A percentile compares a stretch with the other conserved stretches of the same genome.
phyloP scores from a whole-genome alignment of 75 land plant genomes.

The Larix kaempferi region DNA sequence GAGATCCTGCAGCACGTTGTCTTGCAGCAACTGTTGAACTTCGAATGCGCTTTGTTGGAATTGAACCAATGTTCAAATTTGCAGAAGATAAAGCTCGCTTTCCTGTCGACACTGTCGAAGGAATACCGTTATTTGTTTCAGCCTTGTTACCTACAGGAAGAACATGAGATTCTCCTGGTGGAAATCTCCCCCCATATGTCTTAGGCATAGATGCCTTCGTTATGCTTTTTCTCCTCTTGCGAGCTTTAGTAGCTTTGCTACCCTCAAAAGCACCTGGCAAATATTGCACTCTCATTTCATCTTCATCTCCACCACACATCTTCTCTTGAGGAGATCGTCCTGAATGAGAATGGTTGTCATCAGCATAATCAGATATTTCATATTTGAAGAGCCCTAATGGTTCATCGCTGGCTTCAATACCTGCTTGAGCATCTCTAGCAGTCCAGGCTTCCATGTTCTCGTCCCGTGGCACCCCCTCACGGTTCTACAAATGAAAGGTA shows the following conservation, averaged over 20 bases:
- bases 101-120: constrained; percentile 23
- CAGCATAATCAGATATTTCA: constrained; percentile 5
- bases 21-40: constrained; percentile 65
- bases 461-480: constrained; percentile 15
- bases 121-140: constrained; percentile 14
- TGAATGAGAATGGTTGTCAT: constrained; percentile 19
- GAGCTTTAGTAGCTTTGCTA: constrained; percentile 37
- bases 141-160: constrained; percentile 15
- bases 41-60: constrained; percentile 88
- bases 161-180: constrained; percentile 24
- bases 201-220: constrained; percentile 19
- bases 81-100: constrained; percentile 45
- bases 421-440: constrained; percentile 20
- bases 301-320: constrained; percentile 61
- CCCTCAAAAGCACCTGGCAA: constrained; percentile 44
- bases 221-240: constrained; percentile 43
- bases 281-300: constrained; percentile 45
- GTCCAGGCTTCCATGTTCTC: constrained; percentile 18
- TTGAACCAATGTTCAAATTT: constrained; percentile 45
- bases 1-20: constrained; percentile 56
- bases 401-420: constrained; percentile 23
- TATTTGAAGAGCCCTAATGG: constrained; percentile 13
- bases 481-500: constrained; percentile 9
- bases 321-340: constrained; percentile 28
- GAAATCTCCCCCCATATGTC: constrained; percentile 29